Conservation (phyloP, 2,329 filamentous ascomycete species). For the Colletotrichum agaves region DNA sequence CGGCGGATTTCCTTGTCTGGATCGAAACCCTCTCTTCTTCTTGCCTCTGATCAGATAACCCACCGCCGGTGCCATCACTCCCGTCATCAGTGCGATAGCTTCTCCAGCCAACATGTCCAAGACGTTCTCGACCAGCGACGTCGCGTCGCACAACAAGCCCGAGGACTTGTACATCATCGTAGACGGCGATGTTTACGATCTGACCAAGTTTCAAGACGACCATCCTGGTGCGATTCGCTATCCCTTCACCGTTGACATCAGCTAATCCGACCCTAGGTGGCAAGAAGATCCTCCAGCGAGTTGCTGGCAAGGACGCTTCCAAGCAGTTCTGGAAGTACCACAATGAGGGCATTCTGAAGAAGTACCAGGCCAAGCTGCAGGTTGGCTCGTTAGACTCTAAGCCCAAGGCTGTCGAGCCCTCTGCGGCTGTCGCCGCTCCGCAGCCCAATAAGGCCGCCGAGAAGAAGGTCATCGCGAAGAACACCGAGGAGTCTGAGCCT, state of each 20-base stretch:
- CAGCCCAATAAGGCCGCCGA: conserved; percentile 51
- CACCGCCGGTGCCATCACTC: not conserved
- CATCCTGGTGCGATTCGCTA: conserved; percentile 73
- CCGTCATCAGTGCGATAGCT: conserved; percentile 6
- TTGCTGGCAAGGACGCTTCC: conserved; percentile 73
- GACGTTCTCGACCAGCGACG: conserved; percentile 84
- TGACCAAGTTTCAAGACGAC: conserved; percentile 88
- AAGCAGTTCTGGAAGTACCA: conserved; percentile 81
- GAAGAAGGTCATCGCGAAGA: conserved; percentile 49
- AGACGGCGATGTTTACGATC: conserved; percentile 94
- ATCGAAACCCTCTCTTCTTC: conserved; percentile 13
- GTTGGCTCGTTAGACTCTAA: conserved; percentile 91
- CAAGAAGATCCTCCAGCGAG: conserved; percentile 72
- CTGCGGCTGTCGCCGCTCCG: conserved; percentile 56
- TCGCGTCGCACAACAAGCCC: conserved; percentile 90
- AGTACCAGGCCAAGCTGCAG: conserved; percentile 81
- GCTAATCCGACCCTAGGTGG: conserved; percentile 54
- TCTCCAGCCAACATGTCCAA: conserved; percentile 76
- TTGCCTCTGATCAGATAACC: not conserved
- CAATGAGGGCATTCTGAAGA: conserved; percentile 88
- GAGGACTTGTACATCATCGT: conserved; percentile 90
- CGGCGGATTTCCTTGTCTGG: not conserved
- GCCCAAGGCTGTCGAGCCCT: conserved; percentile 71
- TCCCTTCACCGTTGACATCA: not conserved
- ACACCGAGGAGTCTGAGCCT: conserved; percentile 71